These are phyloP conservation scores for Pyrenochaeta sp. DNA, from an alignment of 2,329 filamentous ascomycete species.

Conservation along the genomic window DNA sequence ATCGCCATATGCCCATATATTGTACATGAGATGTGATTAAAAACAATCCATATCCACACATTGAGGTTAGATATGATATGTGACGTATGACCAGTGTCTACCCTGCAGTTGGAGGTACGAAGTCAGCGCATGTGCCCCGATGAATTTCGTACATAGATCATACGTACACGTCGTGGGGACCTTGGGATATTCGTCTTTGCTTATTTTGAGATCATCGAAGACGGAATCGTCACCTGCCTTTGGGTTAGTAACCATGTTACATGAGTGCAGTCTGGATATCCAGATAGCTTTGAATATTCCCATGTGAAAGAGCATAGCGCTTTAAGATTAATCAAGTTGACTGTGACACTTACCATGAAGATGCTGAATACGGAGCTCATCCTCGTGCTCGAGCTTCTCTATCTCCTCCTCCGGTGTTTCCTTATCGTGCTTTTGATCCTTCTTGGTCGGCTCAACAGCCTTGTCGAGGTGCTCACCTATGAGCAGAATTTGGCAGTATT, in stretches of 20 bases:
- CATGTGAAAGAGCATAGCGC: background rate
- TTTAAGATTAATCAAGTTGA: conserved; percentile 7
- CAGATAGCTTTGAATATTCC: background rate
- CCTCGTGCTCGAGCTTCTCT: conserved; percentile 78
- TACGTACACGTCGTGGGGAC: conserved; percentile 41
- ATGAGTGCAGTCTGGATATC: background rate
- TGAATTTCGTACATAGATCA: background rate
- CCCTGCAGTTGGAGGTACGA: no score
- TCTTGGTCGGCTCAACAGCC: conserved; percentile 65
- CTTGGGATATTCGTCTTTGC: conserved; percentile 66
- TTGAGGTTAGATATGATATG: background rate
- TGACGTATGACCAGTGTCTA: background rate
- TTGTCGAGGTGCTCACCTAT: conserved; percentile 73
- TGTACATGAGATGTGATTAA: background rate
- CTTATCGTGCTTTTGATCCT: conserved; percentile 64
- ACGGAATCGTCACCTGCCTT: conserved; percentile 64
- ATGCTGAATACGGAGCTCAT: conserved; percentile 71
- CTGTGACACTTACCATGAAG: conserved; percentile 57
- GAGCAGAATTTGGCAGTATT: conserved; percentile 78
- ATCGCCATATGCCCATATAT: conserved; percentile 1
- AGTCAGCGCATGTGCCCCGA: no score
- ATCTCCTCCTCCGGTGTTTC: conserved; percentile 75
- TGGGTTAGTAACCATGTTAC: conserved; percentile 8
- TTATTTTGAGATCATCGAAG: conserved; percentile 67
- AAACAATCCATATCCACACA: background rate